Conservation (phyloP, 78 protist species). For the Neovahlkampfia damariscottae region DNA sequence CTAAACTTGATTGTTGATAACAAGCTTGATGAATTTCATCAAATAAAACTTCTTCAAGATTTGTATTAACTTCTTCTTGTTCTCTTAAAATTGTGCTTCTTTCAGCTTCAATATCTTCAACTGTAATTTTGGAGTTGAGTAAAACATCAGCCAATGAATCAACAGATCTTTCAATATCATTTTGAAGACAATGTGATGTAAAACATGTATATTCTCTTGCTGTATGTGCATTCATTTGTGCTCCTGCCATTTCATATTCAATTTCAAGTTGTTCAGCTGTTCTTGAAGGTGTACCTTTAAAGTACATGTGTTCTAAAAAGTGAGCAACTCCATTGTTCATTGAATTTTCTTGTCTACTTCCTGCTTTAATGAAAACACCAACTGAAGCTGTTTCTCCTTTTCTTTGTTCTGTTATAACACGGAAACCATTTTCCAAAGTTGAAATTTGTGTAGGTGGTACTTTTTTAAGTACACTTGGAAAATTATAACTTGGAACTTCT, state of each 20-base stretch:
- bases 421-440: conserved; percentile 65
- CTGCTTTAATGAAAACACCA: conserved; percentile 89
- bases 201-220: conserved; percentile 71
- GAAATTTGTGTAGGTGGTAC: conserved; percentile 41
- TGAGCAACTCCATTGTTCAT: conserved; percentile 94
- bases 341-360: conserved; percentile 81
- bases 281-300: conserved; percentile 80
- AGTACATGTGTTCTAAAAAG: conserved; percentile 92
- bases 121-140: conserved; percentile 42
- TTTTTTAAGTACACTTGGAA: too few relatives aligned
- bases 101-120: conserved; percentile 58
- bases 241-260: conserved; percentile 88
- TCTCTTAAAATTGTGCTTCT: conserved; percentile 74
- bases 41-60: conserved; percentile 57
- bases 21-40: conserved; percentile 82
- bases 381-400: conserved; percentile 53
- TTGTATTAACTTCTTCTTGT: conserved; percentile 54
- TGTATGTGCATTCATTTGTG: conserved; percentile 91
- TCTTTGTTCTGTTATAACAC: conserved; percentile 79
- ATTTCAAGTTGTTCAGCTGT: conserved; percentile 52
- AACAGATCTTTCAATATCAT: conserved; percentile 59
- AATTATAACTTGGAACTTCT: too few relatives aligned
- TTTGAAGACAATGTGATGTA: conserved; percentile 57
- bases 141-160: conserved; percentile 81
- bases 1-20: conserved; percentile 52